phyloP scores from a whole-genome alignment of 495 filamentous ascomycete species.

The Tuber aestivum region DNA sequence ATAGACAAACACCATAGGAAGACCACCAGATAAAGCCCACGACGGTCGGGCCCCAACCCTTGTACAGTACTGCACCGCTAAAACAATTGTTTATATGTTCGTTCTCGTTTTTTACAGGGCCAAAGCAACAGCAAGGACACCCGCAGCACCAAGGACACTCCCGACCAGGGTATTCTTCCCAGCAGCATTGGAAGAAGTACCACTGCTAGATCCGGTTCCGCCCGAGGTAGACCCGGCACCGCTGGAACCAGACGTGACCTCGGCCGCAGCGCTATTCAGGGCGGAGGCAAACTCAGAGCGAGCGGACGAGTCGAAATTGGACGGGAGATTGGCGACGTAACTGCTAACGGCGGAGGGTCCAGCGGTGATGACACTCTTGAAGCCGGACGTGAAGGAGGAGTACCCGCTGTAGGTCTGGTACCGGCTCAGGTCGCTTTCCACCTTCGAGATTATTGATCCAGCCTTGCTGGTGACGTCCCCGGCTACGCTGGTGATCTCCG shows the following conservation, averaged over 20 bases:
- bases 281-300: slow-evolving; percentile 7
- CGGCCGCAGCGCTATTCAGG: slow-evolving; percentile 17
- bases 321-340: slow-evolving; percentile 9
- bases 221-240: background rate
- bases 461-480: background rate
- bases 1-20: too few species aligned
- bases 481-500: background rate
- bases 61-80: background rate
- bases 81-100: background rate
- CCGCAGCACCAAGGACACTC: slow-evolving; percentile 24
- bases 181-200: background rate
- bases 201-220: background rate
- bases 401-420: slow-evolving; percentile 4
- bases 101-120: slow-evolving; percentile 15
- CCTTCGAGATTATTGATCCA: slow-evolving; percentile 1
- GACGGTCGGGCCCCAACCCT: background rate
- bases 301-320: slow-evolving; percentile 5
- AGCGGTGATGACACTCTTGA: slow-evolving; percentile 17
- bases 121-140: slow-evolving; percentile 23
- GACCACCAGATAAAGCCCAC: background rate
- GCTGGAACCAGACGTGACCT: slow-evolving; percentile 5
- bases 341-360: slow-evolving; percentile 17
- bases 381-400: slow-evolving; percentile 13
- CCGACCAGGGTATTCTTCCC: slow-evolving; percentile 18
- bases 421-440: background rate